Base-by-base conservation (phyloP, 768 basidiomycete species). In the Pilatotrama ljubarskyi region DNA sequence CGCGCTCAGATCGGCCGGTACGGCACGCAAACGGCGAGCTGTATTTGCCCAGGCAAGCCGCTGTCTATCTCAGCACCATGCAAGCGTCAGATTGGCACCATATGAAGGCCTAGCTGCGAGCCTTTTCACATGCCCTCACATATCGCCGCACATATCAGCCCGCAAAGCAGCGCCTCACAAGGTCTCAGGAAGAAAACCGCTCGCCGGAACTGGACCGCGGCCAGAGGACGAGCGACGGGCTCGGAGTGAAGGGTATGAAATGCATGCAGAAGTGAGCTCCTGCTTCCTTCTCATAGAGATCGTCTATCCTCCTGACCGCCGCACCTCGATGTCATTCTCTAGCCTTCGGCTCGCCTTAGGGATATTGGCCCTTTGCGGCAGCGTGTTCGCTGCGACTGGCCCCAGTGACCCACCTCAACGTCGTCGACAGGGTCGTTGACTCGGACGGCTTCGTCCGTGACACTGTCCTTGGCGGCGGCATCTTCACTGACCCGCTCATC, bases 401-500 rank as follows among this genome's bases (percentile, higher is more conserved):
- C n/a, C 62, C 62, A 35, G 52, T 50, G 17, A 38, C 52, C 37
- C 52, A 59, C 25, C 57, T 63, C 14, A 36, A 40, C 42, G 54
- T 63, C 41, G 51, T 47, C 22, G 59, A 63, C 62, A 55, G 51
- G 41, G 57, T 50, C 25, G 44, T 63, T 32, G 46, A 47, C 13
- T 57, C 62, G 15, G 62, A 63, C 22, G 62, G 62, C 26, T 15
- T 59, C 22, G 6, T 24, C 3, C 62, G 62, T 15, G 37, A 44
- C 22, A 42, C 66, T n/a, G 63, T 66, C 29, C 44, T 62, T 13
- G 66, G 58, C 17, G 49, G 50, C 14, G 62, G 62, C 1, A 37
- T 38, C 10, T 58, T 61, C 53, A 59, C 62, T 6, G 65, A 62
- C 5, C 65, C 65, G 5, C 52, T 64, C 37, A 58, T 66, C n/a